Conservation (phyloP, 2,329 filamentous ascomycete species). For the Teratosphaeria epicoccoides region DNA sequence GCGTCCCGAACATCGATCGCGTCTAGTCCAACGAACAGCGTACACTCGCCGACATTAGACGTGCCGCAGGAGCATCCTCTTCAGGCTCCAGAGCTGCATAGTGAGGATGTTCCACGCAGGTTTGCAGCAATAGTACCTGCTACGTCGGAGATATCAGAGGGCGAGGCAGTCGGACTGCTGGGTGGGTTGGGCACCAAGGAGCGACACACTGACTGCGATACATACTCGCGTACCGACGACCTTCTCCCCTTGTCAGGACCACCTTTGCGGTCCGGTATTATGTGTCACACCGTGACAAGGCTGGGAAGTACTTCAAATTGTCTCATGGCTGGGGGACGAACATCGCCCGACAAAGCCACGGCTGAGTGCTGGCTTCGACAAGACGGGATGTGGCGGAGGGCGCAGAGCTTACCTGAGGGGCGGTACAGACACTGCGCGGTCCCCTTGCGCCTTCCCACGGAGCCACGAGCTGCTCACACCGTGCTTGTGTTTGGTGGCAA, state of each 20-base stretch:
- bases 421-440: slow-evolving; percentile 66
- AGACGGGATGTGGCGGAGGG: slow-evolving; percentile 51
- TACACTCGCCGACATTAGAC: slow-evolving; percentile 6
- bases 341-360: slow-evolving; percentile 60
- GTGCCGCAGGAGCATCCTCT: slow-evolving; percentile 19
- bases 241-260: slow-evolving; percentile 17
- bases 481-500: slow-evolving; percentile 39
- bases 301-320: slow-evolving; percentile 44
- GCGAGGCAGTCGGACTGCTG: slow-evolving; percentile 28
- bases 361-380: slow-evolving; percentile 67
- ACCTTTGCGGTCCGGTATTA: slow-evolving; percentile 31
- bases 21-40: not conserved
- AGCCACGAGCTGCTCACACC: slow-evolving; percentile 22
- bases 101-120: slow-evolving; percentile 22
- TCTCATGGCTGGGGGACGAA: slow-evolving; percentile 65
- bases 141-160: slow-evolving; percentile 15
- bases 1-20: slow-evolving; percentile 4
- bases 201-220: slow-evolving; percentile 37
- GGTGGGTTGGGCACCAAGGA: slow-evolving; percentile 39
- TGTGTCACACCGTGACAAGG: slow-evolving; percentile 68
- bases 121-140: slow-evolving; percentile 31
- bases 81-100: slow-evolving; percentile 16
- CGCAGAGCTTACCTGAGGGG: slow-evolving; percentile 55
- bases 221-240: slow-evolving; percentile 28
- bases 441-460: slow-evolving; percentile 27